These are phyloP conservation scores for Periconia sp. DNA, from an alignment of 2,329 filamentous ascomycete species.

Conservation along the genomic window DNA sequence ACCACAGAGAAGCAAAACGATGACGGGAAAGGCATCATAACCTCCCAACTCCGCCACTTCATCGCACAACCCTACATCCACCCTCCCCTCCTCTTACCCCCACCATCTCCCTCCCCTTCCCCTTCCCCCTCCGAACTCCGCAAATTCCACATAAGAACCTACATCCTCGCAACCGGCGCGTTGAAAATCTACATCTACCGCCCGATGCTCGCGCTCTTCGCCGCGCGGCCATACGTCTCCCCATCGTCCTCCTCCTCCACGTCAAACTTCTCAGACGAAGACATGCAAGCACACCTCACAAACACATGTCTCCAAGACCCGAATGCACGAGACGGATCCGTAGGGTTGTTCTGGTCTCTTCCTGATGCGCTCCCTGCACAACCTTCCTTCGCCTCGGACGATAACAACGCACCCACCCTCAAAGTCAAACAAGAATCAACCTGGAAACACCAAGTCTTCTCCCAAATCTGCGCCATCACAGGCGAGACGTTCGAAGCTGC, in stretches of 20 bases:
- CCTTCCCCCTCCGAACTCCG: constrained; percentile 46
- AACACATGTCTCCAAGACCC: constrained; percentile 87
- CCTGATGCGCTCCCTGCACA: constrained; percentile 34
- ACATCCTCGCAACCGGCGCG: constrained; percentile 79
- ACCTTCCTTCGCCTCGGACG: constrained; percentile 14
- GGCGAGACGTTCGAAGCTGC: constrained; percentile 85
- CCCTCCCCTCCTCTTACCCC: constrained; percentile 71
- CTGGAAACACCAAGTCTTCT: constrained; percentile 66
- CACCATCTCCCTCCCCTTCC: not conserved
- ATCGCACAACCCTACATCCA: constrained; percentile 94
- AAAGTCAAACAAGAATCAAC: not conserved
- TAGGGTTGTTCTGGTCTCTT: constrained; percentile 75
- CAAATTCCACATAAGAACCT: constrained; percentile 95
- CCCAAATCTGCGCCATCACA: constrained; percentile 72
- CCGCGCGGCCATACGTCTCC: constrained; percentile 68
- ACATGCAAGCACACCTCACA: constrained; percentile 77
- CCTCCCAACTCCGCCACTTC: constrained; percentile 92
- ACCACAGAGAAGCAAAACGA: constrained; percentile 39
- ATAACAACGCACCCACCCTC: not conserved
- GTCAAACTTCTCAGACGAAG: constrained; percentile 32
- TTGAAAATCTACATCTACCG: constrained; percentile 84
- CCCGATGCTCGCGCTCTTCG: constrained; percentile 92
- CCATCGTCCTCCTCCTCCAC: constrained; percentile 50
- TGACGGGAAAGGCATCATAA: constrained; percentile 63
- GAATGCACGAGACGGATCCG: constrained; percentile 61